Base-by-base conservation (phyloP, 164 flowering plant species). In the Protea cynaroides region DNA sequence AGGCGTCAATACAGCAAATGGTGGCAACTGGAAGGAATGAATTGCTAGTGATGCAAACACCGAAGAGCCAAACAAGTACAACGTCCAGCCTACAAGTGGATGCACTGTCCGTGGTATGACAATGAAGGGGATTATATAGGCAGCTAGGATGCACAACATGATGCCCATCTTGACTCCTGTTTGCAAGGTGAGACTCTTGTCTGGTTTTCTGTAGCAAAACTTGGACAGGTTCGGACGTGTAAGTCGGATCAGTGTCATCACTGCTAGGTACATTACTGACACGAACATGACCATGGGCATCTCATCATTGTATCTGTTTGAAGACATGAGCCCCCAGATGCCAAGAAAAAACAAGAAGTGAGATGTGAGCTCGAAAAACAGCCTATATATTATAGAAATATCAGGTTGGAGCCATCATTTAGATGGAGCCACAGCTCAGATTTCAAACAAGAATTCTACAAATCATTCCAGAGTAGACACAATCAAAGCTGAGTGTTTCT, bases 81-180 rank as follows among this genome's bases (percentile, higher is more conserved):
- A 72, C 2, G 76, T 36, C 99, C 99, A 95, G 23, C 97, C 99
- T 9, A 90, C n/a, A 0, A 89, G 0, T 6, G 99, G 94, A 65
- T 95, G 99, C 25, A 88, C 37, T 0, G 99, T 95, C 52, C 71
- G 71, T 15, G 99, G 99, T 17, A 89, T 79, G 38, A 91, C 53
- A 70, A 92, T 73, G 82, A 83, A 82, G 0, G 99, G 99, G 22
- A 84, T 59, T 0, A 67, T 34, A 64, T 95, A 95, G 47, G 94
- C 84, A 0, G 83, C 81, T 22, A 95, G 66, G 59, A 95, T 84
- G 8, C 84, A 81, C 86, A 86, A 86, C 25, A 84, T 61, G 0
- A 87, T 94, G 15, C 77, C 25, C n/a, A 79, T 6, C 74, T 87
- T 92, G 36, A 92, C 70, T 50, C 78, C 73, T 8, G 74, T 60